Conservation (phyloP, 1,284 basidiomycete species). For the Kwoniella shivajii region DNA sequence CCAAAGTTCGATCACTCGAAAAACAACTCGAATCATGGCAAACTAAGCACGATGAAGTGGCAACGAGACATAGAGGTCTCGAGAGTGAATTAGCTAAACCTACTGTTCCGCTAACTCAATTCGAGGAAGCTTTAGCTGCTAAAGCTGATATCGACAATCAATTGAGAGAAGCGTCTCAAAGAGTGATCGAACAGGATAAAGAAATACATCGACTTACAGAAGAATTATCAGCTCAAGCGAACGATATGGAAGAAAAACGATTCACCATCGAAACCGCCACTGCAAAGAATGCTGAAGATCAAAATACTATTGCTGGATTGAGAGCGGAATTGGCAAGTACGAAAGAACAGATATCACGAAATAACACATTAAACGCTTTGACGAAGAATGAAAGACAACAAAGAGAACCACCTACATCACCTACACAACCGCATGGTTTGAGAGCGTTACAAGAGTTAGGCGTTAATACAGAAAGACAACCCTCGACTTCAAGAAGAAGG, state of each 20-base stretch:
- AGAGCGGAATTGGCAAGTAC: conserved; percentile 88
- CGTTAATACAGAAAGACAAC: conserved; percentile 62
- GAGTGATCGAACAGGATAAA: conserved; percentile 77
- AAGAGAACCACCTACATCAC: conserved; percentile 68
- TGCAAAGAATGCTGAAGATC: conserved; percentile 72
- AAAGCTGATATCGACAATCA: conserved; percentile 82
- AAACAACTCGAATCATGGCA: conserved; percentile 83
- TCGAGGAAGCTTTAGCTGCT: conserved; percentile 72
- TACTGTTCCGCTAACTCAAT: conserved; percentile 72
- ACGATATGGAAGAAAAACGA: conserved; percentile 77
- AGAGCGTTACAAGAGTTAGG: conserved; percentile 38
- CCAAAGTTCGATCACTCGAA: conserved; percentile 75
- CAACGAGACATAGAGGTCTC: conserved; percentile 72
- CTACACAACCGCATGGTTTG: conserved; percentile 59
- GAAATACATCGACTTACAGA: conserved; percentile 77
- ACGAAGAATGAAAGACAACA: conserved; percentile 59
- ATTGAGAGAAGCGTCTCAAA: conserved; percentile 74
- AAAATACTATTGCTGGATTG: conserved; percentile 79
- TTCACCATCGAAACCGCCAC: conserved; percentile 58
- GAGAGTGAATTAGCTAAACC: conserved; percentile 71
- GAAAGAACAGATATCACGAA: conserved; percentile 92
- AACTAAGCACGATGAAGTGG: conserved; percentile 85
- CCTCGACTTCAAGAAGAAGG: conserved; percentile 65
- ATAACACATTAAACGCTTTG: conserved; percentile 82
- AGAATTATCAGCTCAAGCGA: conserved; percentile 62